Base-by-base conservation (phyloP, 2,329 filamentous ascomycete species). In the Trichoderma breve region DNA sequence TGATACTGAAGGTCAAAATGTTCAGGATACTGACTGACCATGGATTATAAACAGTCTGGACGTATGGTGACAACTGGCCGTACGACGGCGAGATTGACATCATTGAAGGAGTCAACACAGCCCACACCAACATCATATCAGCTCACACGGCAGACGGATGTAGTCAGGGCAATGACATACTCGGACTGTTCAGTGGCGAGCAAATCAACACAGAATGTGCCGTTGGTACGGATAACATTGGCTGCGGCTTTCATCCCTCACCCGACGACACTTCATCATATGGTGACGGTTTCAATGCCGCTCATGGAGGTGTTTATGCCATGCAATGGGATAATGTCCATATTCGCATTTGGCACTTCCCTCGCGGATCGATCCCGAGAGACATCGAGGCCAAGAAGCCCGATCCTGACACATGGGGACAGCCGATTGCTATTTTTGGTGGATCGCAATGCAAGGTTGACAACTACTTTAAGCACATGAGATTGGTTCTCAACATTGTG, bases 331-430 rank as follows among this genome's bases (percentile, higher is more conserved):
- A 91, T 64, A 82, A 84, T 11, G 81, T 87, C 1, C 87, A 86
- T 71, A 92, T 97, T 79, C 90, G 86, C 71, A 85, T 96, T 74
- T 97, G 91, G 90, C 92, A 93, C 83, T 97, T 94, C 80, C 84
- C 90, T 2, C 88, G 91, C n/a, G 82, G 81, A 34, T 78, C 80
- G 9, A 87, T 95, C 53, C 93, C 94, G 0, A 77, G 80, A 0
- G 91, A 96, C 77, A 90, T 95, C 64, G 79, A 82, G 5, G 80
- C 81, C 36, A 88, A 83, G 70, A 83, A 76, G 6, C 93, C 93
- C 0, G 82, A 91, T 53, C 92, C 93, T 0, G 79, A 81, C 0
- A 81, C 78, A 18, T 97, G 93, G 93, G 91, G 90, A 0, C 82
- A 83, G 1, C 93, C 94, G 0, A 81, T 89, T 8, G 93, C 91